phyloP scores from a whole-genome alignment of 2,329 filamentous ascomycete genomes.

The Fusarium mundagurra region DNA sequence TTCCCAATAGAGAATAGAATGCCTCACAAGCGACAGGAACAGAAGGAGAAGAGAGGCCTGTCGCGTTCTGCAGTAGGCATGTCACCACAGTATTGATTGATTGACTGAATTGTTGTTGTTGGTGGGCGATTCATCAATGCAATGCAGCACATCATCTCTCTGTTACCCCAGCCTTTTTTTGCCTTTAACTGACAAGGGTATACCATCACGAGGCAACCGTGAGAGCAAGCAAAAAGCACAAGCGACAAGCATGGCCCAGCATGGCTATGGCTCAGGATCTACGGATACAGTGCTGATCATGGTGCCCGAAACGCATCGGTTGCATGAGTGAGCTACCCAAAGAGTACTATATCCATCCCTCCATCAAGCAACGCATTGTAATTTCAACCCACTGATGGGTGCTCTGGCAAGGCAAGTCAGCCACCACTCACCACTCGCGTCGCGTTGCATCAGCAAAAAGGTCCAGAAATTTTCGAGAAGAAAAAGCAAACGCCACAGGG shows the following conservation, averaged over 20 bases:
- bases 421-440: background rate
- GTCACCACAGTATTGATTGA: background rate
- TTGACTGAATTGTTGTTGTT: background rate
- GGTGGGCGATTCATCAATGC: conserved; percentile 16
- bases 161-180: conserved; percentile 1
- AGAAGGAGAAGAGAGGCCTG: conserved; percentile 12
- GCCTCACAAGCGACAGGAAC: conserved; percentile 20
- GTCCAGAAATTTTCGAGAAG: conserved; percentile 35
- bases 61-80: background rate
- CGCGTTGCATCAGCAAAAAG: background rate
- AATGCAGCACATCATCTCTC: conserved; percentile 14
- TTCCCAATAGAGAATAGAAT: conserved; percentile 16
- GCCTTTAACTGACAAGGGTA: conserved; percentile 1
- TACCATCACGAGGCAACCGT: conserved; percentile 9
- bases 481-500: conserved; percentile 40
- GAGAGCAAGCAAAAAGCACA: conserved; percentile 1
- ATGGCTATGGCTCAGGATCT: conserved; percentile 8
- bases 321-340: background rate
- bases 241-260: conserved; percentile 4
- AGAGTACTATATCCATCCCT: conserved; percentile 9
- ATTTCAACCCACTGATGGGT: background rate
- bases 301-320: conserved; percentile 24
- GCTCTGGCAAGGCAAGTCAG: conserved; percentile 8
- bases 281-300: conserved; percentile 20
- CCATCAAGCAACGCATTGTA: background rate